phyloP scores from a whole-genome alignment of 2,329 filamentous ascomycete species.

The Cryphonectria carpinicola region DNA sequence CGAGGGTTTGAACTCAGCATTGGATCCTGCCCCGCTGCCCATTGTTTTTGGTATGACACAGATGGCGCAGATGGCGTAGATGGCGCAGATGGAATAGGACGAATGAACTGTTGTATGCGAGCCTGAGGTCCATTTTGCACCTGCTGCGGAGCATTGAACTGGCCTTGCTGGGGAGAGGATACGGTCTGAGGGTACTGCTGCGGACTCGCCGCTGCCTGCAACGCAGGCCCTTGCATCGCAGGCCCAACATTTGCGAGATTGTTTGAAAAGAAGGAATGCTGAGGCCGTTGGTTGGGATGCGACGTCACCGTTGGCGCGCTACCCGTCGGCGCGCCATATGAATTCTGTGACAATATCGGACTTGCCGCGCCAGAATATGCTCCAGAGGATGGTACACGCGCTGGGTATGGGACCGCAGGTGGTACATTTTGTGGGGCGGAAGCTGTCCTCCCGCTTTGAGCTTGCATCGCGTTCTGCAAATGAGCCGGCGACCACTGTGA shows the following conservation, averaged over 20 bases:
- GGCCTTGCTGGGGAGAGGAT: not conserved
- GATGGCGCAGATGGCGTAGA: no score
- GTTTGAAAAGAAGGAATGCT: conserved; percentile 5
- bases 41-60: not conserved
- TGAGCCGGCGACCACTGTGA: conserved; percentile 20
- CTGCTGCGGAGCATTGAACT: not conserved
- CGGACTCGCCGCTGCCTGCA: not conserved
- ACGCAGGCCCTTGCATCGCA: not conserved
- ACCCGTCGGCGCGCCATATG: not conserved
- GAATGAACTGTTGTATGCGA: not conserved
- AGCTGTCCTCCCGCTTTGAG: conserved; percentile 9
- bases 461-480: not conserved
- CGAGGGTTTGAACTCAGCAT: not conserved
- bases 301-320: not conserved
- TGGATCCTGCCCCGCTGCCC: not conserved
- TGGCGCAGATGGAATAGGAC: no score
- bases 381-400: not conserved
- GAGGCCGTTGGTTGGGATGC: not conserved
- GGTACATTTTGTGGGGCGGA: not conserved
- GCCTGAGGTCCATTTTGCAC: not conserved
- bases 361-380: conserved; percentile 5
- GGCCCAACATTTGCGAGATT: not conserved
- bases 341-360: not conserved
- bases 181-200: not conserved
- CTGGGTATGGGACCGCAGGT: not conserved